Base-by-base conservation (phyloP, 257 asterid genomes). In the Leptodermis oblonga region DNA sequence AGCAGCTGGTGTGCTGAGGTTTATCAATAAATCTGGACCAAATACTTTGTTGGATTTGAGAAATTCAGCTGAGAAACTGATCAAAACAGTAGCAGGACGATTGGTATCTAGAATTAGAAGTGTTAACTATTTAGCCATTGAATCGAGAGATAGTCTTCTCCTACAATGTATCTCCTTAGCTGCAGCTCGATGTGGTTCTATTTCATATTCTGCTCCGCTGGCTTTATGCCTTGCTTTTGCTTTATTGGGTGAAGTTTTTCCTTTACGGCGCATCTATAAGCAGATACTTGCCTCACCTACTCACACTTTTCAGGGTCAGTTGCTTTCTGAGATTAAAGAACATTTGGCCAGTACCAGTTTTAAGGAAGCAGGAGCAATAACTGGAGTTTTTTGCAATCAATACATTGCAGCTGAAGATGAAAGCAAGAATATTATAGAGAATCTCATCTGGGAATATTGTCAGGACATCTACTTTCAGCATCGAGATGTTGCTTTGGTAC, bases 301-400 rank as follows among this genome's bases (percentile, higher is more conserved):
- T 67, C 83, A 76, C 43, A 75, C 73, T 75, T 62, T 73, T 77
- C 68, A 37, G 34, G 75, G 68, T 22, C 55, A 22, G 15, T 77
- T 74, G 55, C 78, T 81, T 71, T 78, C 70, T 49, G 91, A 84
- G 76, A 79, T 85, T 69, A 81, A 84, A 73, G 77, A 79, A 61
- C 96, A 86, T 83, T 77, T 81, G 41, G 73, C 64, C 69, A 82
- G 86, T 77, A 66, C 71, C 66, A 74, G 79, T 75, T 93, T 87
- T 77, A 90, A 86, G 85, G 99, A 93, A 73, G 96, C 97, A 10
- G 99, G 99, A 60, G 83, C 89, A 14, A 77, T 87, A 75, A 86
- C 96, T 43, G 90, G 95, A 75, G 86, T 81, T 14, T 82, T 90
- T 79, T 90, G 97, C 85, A 86, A 84, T 76, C 88, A 82, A 37